Base-by-base conservation (phyloP, 257 asterid species). In the Anisodus acutangulus region DNA sequence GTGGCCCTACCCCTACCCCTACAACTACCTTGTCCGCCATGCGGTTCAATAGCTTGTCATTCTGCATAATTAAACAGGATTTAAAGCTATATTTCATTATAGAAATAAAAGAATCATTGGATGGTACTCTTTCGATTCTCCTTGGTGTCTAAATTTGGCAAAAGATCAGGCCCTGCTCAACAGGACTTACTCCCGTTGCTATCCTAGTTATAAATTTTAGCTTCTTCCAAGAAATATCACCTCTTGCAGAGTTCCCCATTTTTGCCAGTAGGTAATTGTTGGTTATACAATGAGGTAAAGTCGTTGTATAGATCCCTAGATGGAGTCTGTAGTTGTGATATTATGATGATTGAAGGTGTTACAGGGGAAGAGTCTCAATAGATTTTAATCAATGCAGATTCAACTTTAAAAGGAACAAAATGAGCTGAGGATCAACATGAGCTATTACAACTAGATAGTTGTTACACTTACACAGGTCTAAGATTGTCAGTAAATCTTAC, bases 81-180 rank as follows among this genome's bases (percentile, higher is more conserved):
- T 49, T 49, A 22, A 51, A 76, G 63, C 45, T 49, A 26, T 51
- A 76, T 76, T 26, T 76, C 26, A 22, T 76, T 13, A 51, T 51
- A 76, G 60, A 51, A 72, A 76, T 76, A 72, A 51, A 51, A 26
- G 62, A 51, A 76, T 51, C 45, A 22, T 51, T 76, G 62, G 22
- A 22, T 22, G 60, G 41, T 74, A 19, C 39, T 45, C 60, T 74
- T 49, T 76, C 4, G 10, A 12, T 51, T 26, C 11, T 51, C 17
- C 11, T 12, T 22, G 49, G 81, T 76, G 45, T 47, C 10, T 8
- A 11, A 72, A 72, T 19, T 72, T 10, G 79, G 39, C 57, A 35
- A 37, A 49, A 72, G n/a, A 22, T 72, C 35, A 41, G 3, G 37
- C 6, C 58, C 39, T 45, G 17, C 70, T 63, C 10, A 63, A 1